phyloP scores from a whole-genome alignment of 2,329 filamentous ascomycete species.

The Magnaporthiopsis rhizophila region DNA sequence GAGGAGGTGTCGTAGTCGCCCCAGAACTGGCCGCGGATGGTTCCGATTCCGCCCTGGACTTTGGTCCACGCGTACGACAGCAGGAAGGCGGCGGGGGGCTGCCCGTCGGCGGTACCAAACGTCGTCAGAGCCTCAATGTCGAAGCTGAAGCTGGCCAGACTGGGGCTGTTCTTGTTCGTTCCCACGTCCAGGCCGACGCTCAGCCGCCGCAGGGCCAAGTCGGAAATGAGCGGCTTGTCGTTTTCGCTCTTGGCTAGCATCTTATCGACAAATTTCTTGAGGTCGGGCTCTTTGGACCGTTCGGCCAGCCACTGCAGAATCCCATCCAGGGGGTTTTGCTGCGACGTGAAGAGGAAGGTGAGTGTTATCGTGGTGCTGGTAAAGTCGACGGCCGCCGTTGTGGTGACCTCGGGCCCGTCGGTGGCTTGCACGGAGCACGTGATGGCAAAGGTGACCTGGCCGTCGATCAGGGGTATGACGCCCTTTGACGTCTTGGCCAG shows the following conservation, averaged over 20 bases:
- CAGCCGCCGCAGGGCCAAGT: background rate
- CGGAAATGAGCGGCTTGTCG: background rate
- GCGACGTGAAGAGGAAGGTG: background rate
- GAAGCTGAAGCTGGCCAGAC: constrained; percentile 4
- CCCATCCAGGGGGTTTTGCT: background rate
- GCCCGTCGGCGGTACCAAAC: constrained; percentile 4
- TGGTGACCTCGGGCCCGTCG: background rate
- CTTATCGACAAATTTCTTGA: background rate
- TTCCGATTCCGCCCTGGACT: background rate
- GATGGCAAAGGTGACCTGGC: background rate
- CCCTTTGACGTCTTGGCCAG: background rate
- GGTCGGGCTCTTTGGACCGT: background rate
- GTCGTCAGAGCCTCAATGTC: constrained; percentile 7
- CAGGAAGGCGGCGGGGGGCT: constrained; percentile 4
- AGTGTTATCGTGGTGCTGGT: background rate
- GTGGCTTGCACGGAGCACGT: background rate
- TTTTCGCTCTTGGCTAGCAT: background rate
- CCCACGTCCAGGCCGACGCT: constrained; percentile 6
- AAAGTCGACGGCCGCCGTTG: background rate
- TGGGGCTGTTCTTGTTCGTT: constrained; percentile 10
- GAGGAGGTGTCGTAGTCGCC: background rate
- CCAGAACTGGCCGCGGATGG: background rate
- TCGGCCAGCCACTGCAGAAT: background rate
- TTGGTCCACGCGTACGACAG: constrained; percentile 8
- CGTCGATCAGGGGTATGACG: background rate